Conservation (phyloP, 495 filamentous ascomycete genomes). For the Penicillium cinerascens region DNA sequence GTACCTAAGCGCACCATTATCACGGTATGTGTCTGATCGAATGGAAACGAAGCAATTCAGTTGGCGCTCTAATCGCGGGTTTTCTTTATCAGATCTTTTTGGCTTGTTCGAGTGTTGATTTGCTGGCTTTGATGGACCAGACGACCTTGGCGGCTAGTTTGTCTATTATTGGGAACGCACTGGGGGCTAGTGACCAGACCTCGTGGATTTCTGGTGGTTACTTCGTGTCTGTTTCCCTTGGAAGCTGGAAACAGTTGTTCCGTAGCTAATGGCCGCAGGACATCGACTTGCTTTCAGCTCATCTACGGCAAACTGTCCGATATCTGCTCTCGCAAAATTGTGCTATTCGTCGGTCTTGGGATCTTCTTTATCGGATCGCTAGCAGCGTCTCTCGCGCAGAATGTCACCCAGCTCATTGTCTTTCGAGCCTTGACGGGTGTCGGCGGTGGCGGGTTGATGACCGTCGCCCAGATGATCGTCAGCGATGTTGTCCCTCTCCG, state of each 20-base stretch:
- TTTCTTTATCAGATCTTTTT: slow-evolving; percentile 45
- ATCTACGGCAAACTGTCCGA: slow-evolving; percentile 55
- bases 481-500: slow-evolving; percentile 54
- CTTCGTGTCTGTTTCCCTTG: slow-evolving; percentile 35
- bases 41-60: neutral
- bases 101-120: slow-evolving; percentile 52
- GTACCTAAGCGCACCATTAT: slow-evolving; percentile 48
- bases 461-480: slow-evolving; percentile 51
- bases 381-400: slow-evolving; percentile 49
- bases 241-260: neutral
- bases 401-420: slow-evolving; percentile 49
- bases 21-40: slow-evolving; percentile 30
- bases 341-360: slow-evolving; percentile 47
- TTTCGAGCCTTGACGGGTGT: slow-evolving; percentile 55
- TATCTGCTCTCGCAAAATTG: slow-evolving; percentile 55
- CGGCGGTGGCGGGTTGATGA: slow-evolving; percentile 56
- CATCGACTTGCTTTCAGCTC: slow-evolving; percentile 56
- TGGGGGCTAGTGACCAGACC: slow-evolving; percentile 45
- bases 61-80: slow-evolving; percentile 3
- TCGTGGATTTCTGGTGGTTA: slow-evolving; percentile 55
- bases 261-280: slow-evolving; percentile 18
- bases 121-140: slow-evolving; percentile 54
- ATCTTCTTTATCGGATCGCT: slow-evolving; percentile 56
- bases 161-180: slow-evolving; percentile 46
- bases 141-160: slow-evolving; percentile 51